A percentile compares a stretch with the other conserved stretches of the same genome.
Conservation (phyloP, 164 flowering plant species). For the Magnolia sinica region DNA sequence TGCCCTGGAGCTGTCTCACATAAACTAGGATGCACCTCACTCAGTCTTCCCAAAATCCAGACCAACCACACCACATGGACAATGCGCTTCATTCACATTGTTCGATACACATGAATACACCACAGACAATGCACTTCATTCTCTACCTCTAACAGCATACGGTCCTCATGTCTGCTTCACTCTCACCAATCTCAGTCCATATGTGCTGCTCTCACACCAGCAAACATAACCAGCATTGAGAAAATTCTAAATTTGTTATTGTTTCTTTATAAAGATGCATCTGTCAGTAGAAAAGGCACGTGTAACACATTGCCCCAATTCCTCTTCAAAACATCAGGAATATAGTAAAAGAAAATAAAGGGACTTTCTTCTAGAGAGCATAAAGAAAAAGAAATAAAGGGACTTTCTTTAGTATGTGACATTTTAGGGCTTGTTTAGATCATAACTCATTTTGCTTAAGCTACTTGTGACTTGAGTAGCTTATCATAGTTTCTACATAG, state of each 20-base stretch:
- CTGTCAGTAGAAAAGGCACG: neutral
- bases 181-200: constrained; percentile 91
- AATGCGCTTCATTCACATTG: constrained; percentile 79
- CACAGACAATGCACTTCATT: constrained; percentile 81
- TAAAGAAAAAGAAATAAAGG: neutral
- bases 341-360: neutral
- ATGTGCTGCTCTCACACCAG: constrained; percentile 50
- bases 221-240: neutral
- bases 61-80: constrained; percentile 71
- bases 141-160: constrained; percentile 76
- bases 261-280: neutral
- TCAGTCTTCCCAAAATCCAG: constrained; percentile 73
- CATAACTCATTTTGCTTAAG: too few relatives aligned
- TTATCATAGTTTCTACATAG: too few relatives aligned
- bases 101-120: constrained; percentile 18
- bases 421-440: too few relatives aligned
- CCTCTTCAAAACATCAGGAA: neutral
- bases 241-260: neutral
- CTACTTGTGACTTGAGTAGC: too few relatives aligned
- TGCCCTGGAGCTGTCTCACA: constrained; percentile 46
- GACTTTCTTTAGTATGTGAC: too few relatives aligned
- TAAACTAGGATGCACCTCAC: constrained; percentile 89
- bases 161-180: constrained; percentile 66
- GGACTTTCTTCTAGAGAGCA: neutral
- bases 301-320: neutral